Base-by-base conservation (phyloP, 2,329 filamentous ascomycete genomes). In the Ustulina deusta region DNA sequence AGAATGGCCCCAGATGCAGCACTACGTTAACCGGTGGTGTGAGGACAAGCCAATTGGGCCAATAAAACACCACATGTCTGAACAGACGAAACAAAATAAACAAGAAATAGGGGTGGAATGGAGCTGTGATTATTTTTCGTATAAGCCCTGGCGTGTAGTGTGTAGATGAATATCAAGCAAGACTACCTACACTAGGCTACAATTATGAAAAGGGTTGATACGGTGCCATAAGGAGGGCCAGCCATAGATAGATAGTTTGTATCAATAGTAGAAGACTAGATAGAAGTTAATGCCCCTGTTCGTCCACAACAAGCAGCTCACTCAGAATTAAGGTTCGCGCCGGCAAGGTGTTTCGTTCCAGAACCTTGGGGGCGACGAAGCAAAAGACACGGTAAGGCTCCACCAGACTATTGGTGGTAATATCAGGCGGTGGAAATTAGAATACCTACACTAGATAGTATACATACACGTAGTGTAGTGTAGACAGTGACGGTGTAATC, bases 351-450 rank as follows among this genome's bases (percentile, higher is more conserved):
- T 13, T 11, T 13, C 2, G 17, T 36, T 34, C 49, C 20, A 36
- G 38, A 38, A 54, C 49, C 59, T 46, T 32, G 25, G 49, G 38
- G n/a, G 36, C 29, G 17, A 55, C 22, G 27, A 20, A n/a, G 9
- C 25, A 15, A n/a, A n/a, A 44, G 48, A 44, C 17, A n/a, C 34
- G 11, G 38, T 44, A 57, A n/a, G 40, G 22, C 46, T 51, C 34
- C 25, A 42, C 48, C 48, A 25, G 2, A 32, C 4, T 56, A 56
- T 62, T 38, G 51, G n/a, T n/a, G n/a, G n/a, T n/a, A n/a, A 15
- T 36, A 40, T 32, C 36, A 42, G 15, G 29, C 27, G 27, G 38
- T 56, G 40, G 51, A 49, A 63, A 63, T 63, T 56, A 36, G 49
- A n/a, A n/a, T n/a, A n/a, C n/a, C n/a, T n/a, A n/a, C n/a, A n/a